Evolutionary conservation across 2,329 filamentous ascomycete species (phyloP).

Genomic region (Colletotrichum incanum): DNA sequence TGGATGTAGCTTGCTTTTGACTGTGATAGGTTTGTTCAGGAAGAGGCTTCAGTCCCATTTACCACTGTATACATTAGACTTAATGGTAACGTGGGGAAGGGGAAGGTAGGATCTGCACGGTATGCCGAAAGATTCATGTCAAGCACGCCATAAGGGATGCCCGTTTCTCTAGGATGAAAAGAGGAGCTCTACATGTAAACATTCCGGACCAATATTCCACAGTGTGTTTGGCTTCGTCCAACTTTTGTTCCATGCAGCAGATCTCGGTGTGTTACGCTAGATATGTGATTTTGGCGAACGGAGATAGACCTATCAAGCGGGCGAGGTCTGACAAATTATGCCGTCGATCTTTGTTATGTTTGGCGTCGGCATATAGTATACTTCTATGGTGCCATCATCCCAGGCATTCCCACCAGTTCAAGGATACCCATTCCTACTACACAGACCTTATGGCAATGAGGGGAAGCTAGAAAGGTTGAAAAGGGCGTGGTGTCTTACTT

Average conservation of each 20-base stretch:
- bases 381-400: neutral
- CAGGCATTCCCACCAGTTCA: neutral
- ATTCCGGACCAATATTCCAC: neutral
- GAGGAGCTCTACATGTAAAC: neutral
- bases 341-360: neutral
- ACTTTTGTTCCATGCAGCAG: neutral
- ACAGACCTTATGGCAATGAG: neutral
- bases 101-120: neutral
- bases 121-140: neutral
- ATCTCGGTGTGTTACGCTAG: neutral
- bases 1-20: neutral
- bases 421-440: neutral
- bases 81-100: neutral
- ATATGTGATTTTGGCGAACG: neutral
- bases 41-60: neutral
- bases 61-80: neutral
- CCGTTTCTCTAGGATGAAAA: neutral
- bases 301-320: neutral
- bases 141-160: neutral
- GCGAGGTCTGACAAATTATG: neutral
- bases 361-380: neutral
- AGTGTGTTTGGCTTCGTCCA: neutral
- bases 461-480: neutral
- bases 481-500: neutral
- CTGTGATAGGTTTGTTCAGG: neutral